Evolutionary conservation across 1,139 yeast genomes (phyloP).

Genomic region (Taphrina confusa): DNA sequence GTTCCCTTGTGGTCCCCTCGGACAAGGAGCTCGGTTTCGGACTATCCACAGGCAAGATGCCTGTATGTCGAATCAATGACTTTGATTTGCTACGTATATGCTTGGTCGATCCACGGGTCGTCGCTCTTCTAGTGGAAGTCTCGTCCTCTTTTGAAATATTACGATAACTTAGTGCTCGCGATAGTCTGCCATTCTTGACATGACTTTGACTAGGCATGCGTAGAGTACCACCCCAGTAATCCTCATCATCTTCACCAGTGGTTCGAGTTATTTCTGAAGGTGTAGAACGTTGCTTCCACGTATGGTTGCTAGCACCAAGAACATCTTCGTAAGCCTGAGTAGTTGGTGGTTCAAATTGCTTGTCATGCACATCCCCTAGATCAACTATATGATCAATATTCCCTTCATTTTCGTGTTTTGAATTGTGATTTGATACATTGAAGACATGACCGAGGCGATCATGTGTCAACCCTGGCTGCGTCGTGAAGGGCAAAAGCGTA

Average conservation of each 20-base stretch:
- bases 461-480: no score
- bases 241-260: slow-evolving; percentile 8
- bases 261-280: no score
- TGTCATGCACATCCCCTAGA: no score
- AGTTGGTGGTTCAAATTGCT: no score
- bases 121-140: not conserved
- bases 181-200: not conserved
- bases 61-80: slow-evolving; percentile 15
- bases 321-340: no score
- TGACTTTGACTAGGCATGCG: not conserved
- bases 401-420: no score
- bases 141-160: not conserved
- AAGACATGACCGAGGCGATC: no score
- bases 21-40: not conserved
- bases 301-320: no score
- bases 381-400: no score
- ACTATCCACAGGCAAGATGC: not conserved
- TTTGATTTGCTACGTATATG: slow-evolving; percentile 22
- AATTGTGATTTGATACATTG: no score
- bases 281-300: no score
- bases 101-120: not conserved
- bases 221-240: slow-evolving; percentile 14
- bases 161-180: not conserved
- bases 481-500: not conserved
- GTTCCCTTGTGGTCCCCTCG: not conserved